Evolutionary conservation across 345 rosid genomes (phyloP), one percentile per base, ranked within the genome.

Genomic region (Murraya paniculata): DNA sequence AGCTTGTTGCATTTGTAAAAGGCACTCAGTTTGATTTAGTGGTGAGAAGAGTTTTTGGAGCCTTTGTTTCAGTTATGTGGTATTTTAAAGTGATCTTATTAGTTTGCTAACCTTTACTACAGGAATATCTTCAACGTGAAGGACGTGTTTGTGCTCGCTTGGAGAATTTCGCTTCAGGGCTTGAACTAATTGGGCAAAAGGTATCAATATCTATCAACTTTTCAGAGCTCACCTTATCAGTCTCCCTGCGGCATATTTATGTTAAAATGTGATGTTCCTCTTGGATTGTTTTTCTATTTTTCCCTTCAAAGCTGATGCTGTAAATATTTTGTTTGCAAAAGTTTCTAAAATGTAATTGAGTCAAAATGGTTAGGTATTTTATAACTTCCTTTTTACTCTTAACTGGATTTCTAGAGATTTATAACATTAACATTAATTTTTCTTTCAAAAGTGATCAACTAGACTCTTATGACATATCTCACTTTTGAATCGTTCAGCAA

Each of bases 21-120:
- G 97, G 99, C 90, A 92, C 99, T 61, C 98, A 96, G 85, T 96
- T 96, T 80, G 99, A 94, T 90, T 89, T 96, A 77, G 97, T 90
- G 97, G 99, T 96, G 86, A 84, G 94, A 57, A 48, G 81, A 76
- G 36, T 64, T 68, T 5, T 53, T 55, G 21, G 50, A 53, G 7
- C 45, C 27, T 61, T 24, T 73, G 81, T 73, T 60, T 9, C 2
- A 50, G 60, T 59, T 74, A 56, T 60, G 55, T 73, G 55, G 11
- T 81, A 74, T 27, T 56, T 67, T 68, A 61, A 19, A 79, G 62
- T 36, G 53, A 25, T 59, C 70, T 73, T 61, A 72, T 58, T 38
- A 61, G 64, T 67, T 80, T 79, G 66, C 14, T 9, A 30, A 48
- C 19, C 45, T 81, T 38, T 66, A 79, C 80, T 77, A 48, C 94